Percentiles rank a stretch among this genome's conserved stretches.
phyloP scores from a whole-genome alignment of 371 early-diverging fungal species.

The Haplosporangium sp. region DNA sequence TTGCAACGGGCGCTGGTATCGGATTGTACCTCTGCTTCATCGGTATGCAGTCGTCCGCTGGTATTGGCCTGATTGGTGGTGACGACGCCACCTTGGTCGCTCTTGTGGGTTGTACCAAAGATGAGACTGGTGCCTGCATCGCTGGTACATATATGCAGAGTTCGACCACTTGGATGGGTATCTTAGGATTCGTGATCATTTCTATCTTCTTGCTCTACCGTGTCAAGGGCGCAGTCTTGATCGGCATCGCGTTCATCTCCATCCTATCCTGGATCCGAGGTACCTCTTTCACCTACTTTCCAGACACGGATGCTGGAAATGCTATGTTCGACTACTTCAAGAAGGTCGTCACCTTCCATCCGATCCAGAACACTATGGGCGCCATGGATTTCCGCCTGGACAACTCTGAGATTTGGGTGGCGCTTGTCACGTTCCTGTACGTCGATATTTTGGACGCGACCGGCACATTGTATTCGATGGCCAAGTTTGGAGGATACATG shows the following conservation, averaged over 20 bases:
- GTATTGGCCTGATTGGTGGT: slow-evolving; percentile 76
- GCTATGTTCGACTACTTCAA: slow-evolving; percentile 77
- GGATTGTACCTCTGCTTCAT: slow-evolving; percentile 82
- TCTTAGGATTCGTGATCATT: slow-evolving; percentile 79
- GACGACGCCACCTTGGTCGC: slow-evolving; percentile 74
- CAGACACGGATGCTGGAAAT: slow-evolving; percentile 71
- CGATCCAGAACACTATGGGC: slow-evolving; percentile 66
- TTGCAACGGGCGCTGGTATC: slow-evolving; percentile 82
- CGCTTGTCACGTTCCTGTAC: slow-evolving; percentile 82
- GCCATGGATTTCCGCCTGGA: slow-evolving; percentile 71
- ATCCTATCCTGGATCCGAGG: slow-evolving; percentile 76
- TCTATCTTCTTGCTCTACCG: slow-evolving; percentile 69
- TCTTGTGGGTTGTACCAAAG: slow-evolving; percentile 68
- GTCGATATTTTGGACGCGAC: slow-evolving; percentile 87
- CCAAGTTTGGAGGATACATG: slow-evolving; percentile 83
- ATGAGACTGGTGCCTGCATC: slow-evolving; percentile 62
- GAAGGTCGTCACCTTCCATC: slow-evolving; percentile 74
- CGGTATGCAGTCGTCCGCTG: slow-evolving; percentile 80
- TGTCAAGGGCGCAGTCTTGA: slow-evolving; percentile 76
- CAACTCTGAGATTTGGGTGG: slow-evolving; percentile 76
- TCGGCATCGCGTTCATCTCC: slow-evolving; percentile 76
- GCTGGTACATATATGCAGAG: slow-evolving; percentile 69
- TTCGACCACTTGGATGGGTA: slow-evolving; percentile 78
- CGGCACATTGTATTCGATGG: slow-evolving; percentile 84
- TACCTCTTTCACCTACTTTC: slow-evolving; percentile 79